phyloP scores from a whole-genome alignment of 2,329 filamentous ascomycete species.

The Pseudocercospora crystallina region DNA sequence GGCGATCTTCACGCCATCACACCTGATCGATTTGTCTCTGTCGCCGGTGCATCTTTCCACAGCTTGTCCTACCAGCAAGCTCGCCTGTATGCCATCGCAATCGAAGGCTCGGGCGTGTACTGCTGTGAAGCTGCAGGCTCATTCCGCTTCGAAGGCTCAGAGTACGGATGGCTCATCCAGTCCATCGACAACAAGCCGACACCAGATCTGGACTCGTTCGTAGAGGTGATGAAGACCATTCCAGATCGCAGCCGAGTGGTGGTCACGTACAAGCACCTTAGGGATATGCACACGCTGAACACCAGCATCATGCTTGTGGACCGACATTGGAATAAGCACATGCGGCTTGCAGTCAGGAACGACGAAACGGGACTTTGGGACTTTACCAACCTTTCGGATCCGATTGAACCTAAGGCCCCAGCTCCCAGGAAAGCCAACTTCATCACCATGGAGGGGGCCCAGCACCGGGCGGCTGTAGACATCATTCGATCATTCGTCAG shows the following conservation, averaged over 20 bases:
- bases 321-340: constrained; percentile 92
- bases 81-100: constrained; percentile 88
- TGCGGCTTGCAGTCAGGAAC: constrained; percentile 88
- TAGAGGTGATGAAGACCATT: constrained; percentile 85
- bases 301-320: constrained; percentile 92
- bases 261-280: constrained; percentile 91
- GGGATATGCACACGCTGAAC: constrained; percentile 90
- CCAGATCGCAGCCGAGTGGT: constrained; percentile 81
- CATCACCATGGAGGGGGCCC: constrained; percentile 84
- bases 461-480: constrained; percentile 85
- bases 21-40: constrained; percentile 90
- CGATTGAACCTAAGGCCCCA: constrained; percentile 71
- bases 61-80: constrained; percentile 96
- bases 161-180: constrained; percentile 92
- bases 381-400: constrained; percentile 79
- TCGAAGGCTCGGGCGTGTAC: constrained; percentile 75
- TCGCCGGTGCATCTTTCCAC: constrained; percentile 93
- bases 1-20: constrained; percentile 93
- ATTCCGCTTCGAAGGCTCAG: constrained; percentile 87
- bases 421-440: constrained; percentile 81
- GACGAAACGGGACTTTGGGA: constrained; percentile 92
- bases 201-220: constrained; percentile 81
- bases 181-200: constrained; percentile 90
- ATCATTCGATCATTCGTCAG: constrained; percentile 94
- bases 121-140: constrained; percentile 93